Conservation (phyloP, 2,329 filamentous ascomycete species). For the Neoscytalidium dimidiatum region DNA sequence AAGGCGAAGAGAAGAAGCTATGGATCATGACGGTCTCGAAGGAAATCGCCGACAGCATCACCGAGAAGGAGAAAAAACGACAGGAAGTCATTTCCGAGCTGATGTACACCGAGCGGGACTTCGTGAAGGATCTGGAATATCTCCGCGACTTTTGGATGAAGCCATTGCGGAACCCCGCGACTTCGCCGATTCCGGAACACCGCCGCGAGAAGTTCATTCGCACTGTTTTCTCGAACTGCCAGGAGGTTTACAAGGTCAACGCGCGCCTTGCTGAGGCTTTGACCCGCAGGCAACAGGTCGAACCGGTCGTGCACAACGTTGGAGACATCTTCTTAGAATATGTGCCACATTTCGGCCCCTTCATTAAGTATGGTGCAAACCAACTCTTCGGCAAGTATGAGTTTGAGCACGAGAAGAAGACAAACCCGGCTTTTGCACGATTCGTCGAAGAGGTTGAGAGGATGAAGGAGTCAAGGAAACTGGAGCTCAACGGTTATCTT, state of each 20-base stretch:
- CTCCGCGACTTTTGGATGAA: slow-evolving; percentile 98
- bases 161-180: slow-evolving; percentile 68
- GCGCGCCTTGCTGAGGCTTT: slow-evolving; percentile 84
- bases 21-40: slow-evolving; percentile 99
- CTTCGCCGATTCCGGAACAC: slow-evolving; percentile 85
- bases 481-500: slow-evolving; percentile 95
- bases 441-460: slow-evolving; percentile 97
- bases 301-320: slow-evolving; percentile 82
- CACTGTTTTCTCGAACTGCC: slow-evolving; percentile 93
- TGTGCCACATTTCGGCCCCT: slow-evolving; percentile 89
- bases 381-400: slow-evolving; percentile 97
- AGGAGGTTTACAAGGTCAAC: slow-evolving; percentile 92
- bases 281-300: slow-evolving; percentile 86
- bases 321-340: slow-evolving; percentile 94
- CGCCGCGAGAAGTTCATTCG: slow-evolving; percentile 88
- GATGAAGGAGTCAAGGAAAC: slow-evolving; percentile 92
- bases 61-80: slow-evolving; percentile 91
- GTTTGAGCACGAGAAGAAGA: slow-evolving; percentile 91
- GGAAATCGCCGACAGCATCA: slow-evolving; percentile 86
- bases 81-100: slow-evolving; percentile 98
- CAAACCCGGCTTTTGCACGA: slow-evolving; percentile 80
- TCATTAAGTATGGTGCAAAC: slow-evolving; percentile 93
- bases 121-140: slow-evolving; percentile 98
- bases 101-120: slow-evolving; percentile 98
- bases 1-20: slow-evolving; percentile 93